Conservation (phyloP, 345 rosid genomes). For the Psidium friedrichsthalianum region DNA sequence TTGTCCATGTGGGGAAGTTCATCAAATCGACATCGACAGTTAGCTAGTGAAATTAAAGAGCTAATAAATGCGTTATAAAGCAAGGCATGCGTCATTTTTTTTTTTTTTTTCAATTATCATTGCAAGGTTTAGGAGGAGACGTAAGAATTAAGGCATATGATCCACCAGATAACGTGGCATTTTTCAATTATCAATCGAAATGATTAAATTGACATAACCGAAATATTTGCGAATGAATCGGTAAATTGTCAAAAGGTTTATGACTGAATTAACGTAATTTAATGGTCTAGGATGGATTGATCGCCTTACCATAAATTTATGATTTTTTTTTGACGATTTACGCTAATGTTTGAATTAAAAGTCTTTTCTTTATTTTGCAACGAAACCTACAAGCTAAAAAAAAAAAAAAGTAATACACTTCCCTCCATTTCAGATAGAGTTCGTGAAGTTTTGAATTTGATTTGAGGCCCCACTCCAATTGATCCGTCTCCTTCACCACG, state of each 20-base stretch:
- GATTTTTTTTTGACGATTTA: not conserved
- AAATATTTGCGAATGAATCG: fast-evolving
- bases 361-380: not conserved
- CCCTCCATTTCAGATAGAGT: not conserved
- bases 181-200: too few species aligned
- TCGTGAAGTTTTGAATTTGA: not conserved
- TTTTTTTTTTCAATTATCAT: not conserved
- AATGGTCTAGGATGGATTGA: not conserved
- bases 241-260: not conserved
- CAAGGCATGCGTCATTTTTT: not conserved
- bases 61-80: not conserved
- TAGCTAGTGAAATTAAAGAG: not conserved
- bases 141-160: not conserved
- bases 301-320: fast-evolving
- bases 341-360: not conserved
- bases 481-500: not conserved
- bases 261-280: not conserved
- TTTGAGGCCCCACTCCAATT: not conserved
- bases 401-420: not conserved
- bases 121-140: not conserved
- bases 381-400: not conserved
- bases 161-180: not conserved
- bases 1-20: not conserved
- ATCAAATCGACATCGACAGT: not conserved
- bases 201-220: fast-evolving